phyloP scores from a whole-genome alignment of 83 land plant genomes.

The Thuja plicata region DNA sequence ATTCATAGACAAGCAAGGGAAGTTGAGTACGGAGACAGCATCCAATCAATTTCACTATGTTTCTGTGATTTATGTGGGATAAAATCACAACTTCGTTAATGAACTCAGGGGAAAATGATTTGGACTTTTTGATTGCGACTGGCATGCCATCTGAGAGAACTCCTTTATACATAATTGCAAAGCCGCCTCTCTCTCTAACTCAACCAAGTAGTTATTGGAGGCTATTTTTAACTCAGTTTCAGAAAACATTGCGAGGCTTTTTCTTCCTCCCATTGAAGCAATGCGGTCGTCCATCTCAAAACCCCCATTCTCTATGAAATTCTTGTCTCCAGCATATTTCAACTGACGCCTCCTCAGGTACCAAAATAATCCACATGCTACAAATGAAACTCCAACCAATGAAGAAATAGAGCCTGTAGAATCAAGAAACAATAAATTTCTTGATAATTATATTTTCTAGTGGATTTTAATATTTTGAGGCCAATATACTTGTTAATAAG shows the following conservation, averaged over 20 bases:
- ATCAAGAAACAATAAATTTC: background rate
- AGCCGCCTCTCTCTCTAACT: conserved; percentile 30
- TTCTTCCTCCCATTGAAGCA: background rate
- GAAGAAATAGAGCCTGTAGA: background rate
- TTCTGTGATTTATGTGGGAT: conserved; percentile 19
- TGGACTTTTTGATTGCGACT: conserved; percentile 32
- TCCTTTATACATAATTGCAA: background rate
- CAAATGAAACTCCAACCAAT: background rate
- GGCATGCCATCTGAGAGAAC: background rate
- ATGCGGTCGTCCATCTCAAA: background rate
- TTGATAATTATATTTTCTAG: no score
- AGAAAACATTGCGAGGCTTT: background rate
- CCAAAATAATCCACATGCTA: background rate
- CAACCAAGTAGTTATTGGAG: conserved; percentile 14
- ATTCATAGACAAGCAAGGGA: conserved; percentile 23
- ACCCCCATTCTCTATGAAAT: background rate
- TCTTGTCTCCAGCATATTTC: background rate
- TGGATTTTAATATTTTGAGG: no score
- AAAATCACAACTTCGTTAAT: conserved; percentile 25
- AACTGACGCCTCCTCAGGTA: background rate
- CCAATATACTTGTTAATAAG: no score
- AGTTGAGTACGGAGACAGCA: conserved; percentile 16
- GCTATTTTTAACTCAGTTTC: conserved; percentile 24
- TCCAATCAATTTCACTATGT: conserved; percentile 19
- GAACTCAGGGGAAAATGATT: conserved; percentile 14